These are phyloP conservation scores for Nosema granulosis DNA, from an alignment of 371 early-diverging fungal species.

Conservation along the genomic window DNA sequence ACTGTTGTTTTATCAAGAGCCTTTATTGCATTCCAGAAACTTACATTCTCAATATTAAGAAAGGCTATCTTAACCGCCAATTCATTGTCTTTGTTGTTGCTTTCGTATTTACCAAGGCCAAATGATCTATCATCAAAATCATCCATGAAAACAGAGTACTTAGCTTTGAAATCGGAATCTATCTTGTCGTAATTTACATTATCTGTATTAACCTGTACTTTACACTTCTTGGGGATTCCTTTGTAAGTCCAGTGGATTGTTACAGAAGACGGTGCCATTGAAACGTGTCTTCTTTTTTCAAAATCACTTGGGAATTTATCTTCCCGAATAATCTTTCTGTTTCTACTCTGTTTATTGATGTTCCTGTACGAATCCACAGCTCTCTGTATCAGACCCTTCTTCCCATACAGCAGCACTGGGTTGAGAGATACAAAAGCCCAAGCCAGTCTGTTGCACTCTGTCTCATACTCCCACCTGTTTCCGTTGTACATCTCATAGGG, in stretches of 20 bases:
- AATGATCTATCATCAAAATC: slow-evolving; percentile 68
- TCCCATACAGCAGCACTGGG: slow-evolving; percentile 73
- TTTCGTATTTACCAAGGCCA: slow-evolving; percentile 69
- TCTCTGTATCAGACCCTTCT: slow-evolving; percentile 82
- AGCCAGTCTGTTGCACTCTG: slow-evolving; percentile 76
- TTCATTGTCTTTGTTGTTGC: slow-evolving; percentile 71
- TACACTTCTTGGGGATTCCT: slow-evolving; percentile 68
- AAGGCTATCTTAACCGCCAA: slow-evolving; percentile 72
- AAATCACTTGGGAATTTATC: slow-evolving; percentile 73
- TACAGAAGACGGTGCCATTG: slow-evolving; percentile 67
- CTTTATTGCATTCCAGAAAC: slow-evolving; percentile 69
- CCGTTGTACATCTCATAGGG: slow-evolving; percentile 72
- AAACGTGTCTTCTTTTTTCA: slow-evolving; percentile 68
- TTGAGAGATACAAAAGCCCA: slow-evolving; percentile 82
- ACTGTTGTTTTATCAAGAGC: slow-evolving; percentile 68
- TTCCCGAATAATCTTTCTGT: slow-evolving; percentile 74
- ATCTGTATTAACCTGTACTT: slow-evolving; percentile 70
- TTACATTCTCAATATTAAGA: slow-evolving; percentile 68
- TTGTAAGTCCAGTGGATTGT: slow-evolving; percentile 68
- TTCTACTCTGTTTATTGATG: slow-evolving; percentile 74
- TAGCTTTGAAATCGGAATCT: slow-evolving; percentile 68
- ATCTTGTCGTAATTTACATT: slow-evolving; percentile 67
- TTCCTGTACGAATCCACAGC: slow-evolving; percentile 87
- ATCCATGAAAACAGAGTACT: slow-evolving; percentile 71
- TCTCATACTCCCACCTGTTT: slow-evolving; percentile 84